Percentiles rank a stretch among this genome's conserved stretches.
Evolutionary conservation across 805 yeast genomes (phyloP).

Genomic region (Soucietia sequanensis): DNA sequence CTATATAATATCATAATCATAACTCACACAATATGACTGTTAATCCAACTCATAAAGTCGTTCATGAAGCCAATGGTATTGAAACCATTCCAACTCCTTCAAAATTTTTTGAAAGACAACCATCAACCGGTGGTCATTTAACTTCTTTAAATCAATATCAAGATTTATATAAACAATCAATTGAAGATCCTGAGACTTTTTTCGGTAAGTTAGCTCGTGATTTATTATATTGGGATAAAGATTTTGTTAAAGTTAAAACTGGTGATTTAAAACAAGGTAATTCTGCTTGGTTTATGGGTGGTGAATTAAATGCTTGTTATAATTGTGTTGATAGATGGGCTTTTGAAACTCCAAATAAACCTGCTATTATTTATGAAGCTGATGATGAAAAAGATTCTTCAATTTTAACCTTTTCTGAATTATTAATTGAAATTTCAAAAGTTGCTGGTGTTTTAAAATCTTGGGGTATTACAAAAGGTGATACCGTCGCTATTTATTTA

Average conservation of each 20-base stretch:
- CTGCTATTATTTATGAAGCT: slow-evolving; percentile 78
- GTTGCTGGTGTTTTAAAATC: slow-evolving; percentile 66
- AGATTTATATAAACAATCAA: slow-evolving; percentile 67
- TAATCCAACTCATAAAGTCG: slow-evolving; percentile 42
- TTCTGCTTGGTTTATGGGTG: slow-evolving; percentile 75
- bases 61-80: slow-evolving; percentile 60
- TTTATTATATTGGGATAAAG: slow-evolving; percentile 76
- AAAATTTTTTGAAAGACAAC: slow-evolving; percentile 57
- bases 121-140: slow-evolving; percentile 63
- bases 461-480: slow-evolving; percentile 76
- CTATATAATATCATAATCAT: too few relatives aligned
- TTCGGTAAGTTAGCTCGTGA: slow-evolving; percentile 76
- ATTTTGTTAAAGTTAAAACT: slow-evolving; percentile 60
- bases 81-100: slow-evolving; percentile 50
- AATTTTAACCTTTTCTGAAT: slow-evolving; percentile 66
- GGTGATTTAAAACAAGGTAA: slow-evolving; percentile 61
- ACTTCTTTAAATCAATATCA: slow-evolving; percentile 66
- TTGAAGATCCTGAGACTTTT: slow-evolving; percentile 75
- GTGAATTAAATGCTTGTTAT: slow-evolving; percentile 76
- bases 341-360: slow-evolving; percentile 62
- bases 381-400: slow-evolving; percentile 70
- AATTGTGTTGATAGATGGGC: slow-evolving; percentile 87
- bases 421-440: slow-evolving; percentile 66
- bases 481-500: slow-evolving; percentile 80
- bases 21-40: slow-evolving; percentile 21